Evolutionary conservation across 2,329 filamentous ascomycete genomes (phyloP).

Genomic region (Cladosporium halotolerans): DNA sequence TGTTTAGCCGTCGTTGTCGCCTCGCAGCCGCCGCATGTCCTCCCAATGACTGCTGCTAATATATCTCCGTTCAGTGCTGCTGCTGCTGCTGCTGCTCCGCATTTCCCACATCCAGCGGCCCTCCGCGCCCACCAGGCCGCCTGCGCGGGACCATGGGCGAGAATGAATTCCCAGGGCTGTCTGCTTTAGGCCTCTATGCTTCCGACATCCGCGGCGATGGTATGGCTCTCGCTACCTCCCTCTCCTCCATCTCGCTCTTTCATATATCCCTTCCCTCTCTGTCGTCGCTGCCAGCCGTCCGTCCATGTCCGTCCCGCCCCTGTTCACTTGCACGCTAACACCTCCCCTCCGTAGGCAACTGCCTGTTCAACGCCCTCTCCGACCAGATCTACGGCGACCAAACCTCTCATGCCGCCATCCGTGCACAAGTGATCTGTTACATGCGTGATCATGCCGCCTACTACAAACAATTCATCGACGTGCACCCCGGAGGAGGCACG

Average conservation of each 20-base stretch:
- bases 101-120: slow-evolving; percentile 1
- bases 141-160: slow-evolving; percentile 12
- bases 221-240: slow-evolving; percentile 27
- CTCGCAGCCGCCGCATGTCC: background rate
- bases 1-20: background rate
- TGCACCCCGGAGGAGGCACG: slow-evolving; percentile 47
- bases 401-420: slow-evolving; percentile 52
- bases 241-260: background rate
- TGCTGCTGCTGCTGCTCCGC: slow-evolving; percentile 2
- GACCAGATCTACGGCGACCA: slow-evolving; percentile 61
- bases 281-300: slow-evolving; percentile 4
- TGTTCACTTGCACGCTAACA: slow-evolving; percentile 15
- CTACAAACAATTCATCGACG: slow-evolving; percentile 59
- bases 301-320: background rate
- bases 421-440: slow-evolving; percentile 53
- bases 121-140: slow-evolving; percentile 1
- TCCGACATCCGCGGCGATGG: slow-evolving; percentile 57
- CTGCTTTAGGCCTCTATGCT: slow-evolving; percentile 52
- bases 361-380: slow-evolving; percentile 62
- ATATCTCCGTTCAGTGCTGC: slow-evolving; percentile 4
- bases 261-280: background rate
- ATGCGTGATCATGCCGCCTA: slow-evolving; percentile 55
- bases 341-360: slow-evolving; percentile 50
- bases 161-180: slow-evolving; percentile 52
- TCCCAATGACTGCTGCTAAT: slow-evolving; percentile 12